Evolutionary conservation across 2,329 filamentous ascomycete species (phyloP), one percentile per base, ranked within the genome.

Genomic region (Grosmannia huntii): DNA sequence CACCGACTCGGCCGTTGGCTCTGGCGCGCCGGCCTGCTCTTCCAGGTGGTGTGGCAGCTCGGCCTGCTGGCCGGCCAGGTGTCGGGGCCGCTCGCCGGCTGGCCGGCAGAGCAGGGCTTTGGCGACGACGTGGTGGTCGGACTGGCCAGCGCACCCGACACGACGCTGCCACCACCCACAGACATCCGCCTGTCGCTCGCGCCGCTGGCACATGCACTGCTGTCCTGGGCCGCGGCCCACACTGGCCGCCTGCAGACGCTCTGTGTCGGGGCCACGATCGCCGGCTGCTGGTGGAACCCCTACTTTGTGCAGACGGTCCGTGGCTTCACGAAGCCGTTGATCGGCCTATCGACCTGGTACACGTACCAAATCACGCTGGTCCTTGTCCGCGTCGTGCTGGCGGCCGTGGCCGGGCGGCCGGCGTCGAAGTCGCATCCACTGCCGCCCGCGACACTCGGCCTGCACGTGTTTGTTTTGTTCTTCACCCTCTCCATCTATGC

Each of bases 281-380:
- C 60, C 21, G 78, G 82, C 3, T 69, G 78, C 14, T 86, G 82
- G 78, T 89, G 86, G 86, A 89, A 88, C 61, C 84, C 84, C 0
- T 79, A 78, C 60, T 80, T 87, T 62, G 76, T 80, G 38, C 76
- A 84, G 64, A 79, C 78, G 4, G 73, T 76, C 38, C 75, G 79
- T n/a, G 84, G 81, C 57, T 86, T 79, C 66, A 80, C 75, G 31
- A 77, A 72, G 61, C 83, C 80, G 59, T 74, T 88, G 36, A 67
- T 77, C 3, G 84, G 85, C 0, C 76, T 88, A 14, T 72, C 75
- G 4, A 76, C 81, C 56, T 87, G 87, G 77, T 88, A 89, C 66
- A 76, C 75, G 1, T 79, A 85, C 61, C 87, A 90, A 65, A 66
- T 77, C 1, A 67, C 86, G 36, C 75, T 84, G 25, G 66, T 89